These are phyloP conservation scores for Colletotrichum endophyticum DNA, from an alignment of 2,329 filamentous ascomycete genomes.

Conservation along the genomic window DNA sequence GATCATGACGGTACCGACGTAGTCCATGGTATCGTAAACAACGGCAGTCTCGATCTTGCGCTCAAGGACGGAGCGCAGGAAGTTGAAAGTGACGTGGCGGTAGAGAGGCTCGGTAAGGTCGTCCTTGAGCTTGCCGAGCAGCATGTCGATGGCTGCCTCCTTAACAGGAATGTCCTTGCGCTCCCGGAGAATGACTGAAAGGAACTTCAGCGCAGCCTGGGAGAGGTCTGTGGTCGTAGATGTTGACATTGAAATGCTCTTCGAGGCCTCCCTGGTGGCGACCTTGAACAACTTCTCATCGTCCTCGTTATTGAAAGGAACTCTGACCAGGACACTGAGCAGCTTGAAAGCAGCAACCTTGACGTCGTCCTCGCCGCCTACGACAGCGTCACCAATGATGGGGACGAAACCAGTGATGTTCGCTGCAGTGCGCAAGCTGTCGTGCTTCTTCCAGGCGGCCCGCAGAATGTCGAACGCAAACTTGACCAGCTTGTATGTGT, in stretches of 20 bases:
- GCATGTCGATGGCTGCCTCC: constrained; percentile 80
- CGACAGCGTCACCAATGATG: constrained; percentile 84
- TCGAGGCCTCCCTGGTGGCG: constrained; percentile 84
- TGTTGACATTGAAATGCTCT: constrained; percentile 76
- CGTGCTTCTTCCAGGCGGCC: constrained; percentile 84
- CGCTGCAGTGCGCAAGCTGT: constrained; percentile 75
- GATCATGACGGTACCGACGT: constrained; percentile 91
- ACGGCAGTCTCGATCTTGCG: constrained; percentile 84
- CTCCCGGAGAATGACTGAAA: constrained; percentile 85
- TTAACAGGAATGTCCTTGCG: constrained; percentile 77
- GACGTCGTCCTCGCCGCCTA: constrained; percentile 88
- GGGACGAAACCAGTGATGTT: constrained; percentile 89
- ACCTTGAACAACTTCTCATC: constrained; percentile 71
- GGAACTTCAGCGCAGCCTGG: constrained; percentile 86
- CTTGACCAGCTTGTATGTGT: constrained; percentile 84
- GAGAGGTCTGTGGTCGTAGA: constrained; percentile 83
- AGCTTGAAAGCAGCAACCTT: constrained; percentile 87
- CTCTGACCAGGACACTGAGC: constrained; percentile 83
- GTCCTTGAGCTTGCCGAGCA: constrained; percentile 81
- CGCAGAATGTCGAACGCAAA: constrained; percentile 90
- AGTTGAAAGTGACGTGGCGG: constrained; percentile 93
- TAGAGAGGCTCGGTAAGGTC: constrained; percentile 93
- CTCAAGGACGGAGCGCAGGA: constrained; percentile 85
- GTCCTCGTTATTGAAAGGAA: constrained; percentile 76
- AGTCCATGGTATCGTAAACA: constrained; percentile 91